phyloP scores from a whole-genome alignment of 2,329 filamentous ascomycete species.

The Arthrobotrys conoides region DNA sequence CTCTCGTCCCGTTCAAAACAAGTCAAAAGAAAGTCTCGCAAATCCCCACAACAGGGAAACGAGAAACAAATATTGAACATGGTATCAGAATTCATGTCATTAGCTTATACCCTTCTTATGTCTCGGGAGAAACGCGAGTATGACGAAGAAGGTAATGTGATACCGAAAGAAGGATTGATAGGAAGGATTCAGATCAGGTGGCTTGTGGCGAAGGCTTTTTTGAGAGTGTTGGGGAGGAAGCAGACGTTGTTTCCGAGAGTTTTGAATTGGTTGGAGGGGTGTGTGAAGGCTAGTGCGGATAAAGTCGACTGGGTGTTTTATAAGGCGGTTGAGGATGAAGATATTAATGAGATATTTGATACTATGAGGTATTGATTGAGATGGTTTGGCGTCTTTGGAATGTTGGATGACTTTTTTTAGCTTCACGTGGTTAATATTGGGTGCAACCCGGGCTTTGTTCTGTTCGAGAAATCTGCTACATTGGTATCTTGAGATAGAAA shows the following conservation, averaged over 20 bases:
- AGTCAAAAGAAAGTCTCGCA: constrained; percentile 63
- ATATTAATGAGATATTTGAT: constrained; percentile 49
- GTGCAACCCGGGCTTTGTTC: neutral
- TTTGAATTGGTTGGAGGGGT: constrained; percentile 77
- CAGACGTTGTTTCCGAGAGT: constrained; percentile 78
- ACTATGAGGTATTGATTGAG: constrained; percentile 43
- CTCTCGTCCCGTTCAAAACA: constrained; percentile 71
- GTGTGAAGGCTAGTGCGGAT: constrained; percentile 68
- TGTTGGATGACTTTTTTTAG: too few relatives aligned
- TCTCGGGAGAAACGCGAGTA: constrained; percentile 52
- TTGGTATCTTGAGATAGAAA: too few relatives aligned
- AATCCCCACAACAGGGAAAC: constrained; percentile 18
- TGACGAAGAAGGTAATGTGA: constrained; percentile 20
- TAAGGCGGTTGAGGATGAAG: constrained; percentile 63
- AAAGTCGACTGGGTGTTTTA: constrained; percentile 65
- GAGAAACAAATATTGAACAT: constrained; percentile 56
- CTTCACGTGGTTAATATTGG: neutral
- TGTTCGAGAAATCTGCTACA: too few relatives aligned
- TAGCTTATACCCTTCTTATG: constrained; percentile 34
- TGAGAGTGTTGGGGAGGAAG: constrained; percentile 76
- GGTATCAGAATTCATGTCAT: constrained; percentile 65
- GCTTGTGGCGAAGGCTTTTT: constrained; percentile 80
- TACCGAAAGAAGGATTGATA: constrained; percentile 51
- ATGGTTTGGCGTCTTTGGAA: neutral
- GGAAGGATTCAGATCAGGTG: constrained; percentile 67